phyloP scores from a whole-genome alignment of 2,329 filamentous ascomycete genomes.

The Colletotrichum sp. region DNA sequence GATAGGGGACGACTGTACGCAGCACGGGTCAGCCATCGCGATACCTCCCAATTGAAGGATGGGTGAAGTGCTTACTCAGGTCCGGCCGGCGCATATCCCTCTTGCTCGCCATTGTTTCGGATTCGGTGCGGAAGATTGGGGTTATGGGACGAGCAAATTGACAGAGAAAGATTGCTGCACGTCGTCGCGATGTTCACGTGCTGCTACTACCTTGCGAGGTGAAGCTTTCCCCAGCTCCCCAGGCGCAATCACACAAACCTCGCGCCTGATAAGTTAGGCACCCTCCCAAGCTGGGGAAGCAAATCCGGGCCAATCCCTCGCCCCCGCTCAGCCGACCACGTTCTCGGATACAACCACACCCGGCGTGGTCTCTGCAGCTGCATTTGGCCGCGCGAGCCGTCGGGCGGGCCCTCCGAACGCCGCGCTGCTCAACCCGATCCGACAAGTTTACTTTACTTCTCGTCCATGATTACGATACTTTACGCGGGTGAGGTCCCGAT shows the following conservation, averaged over 20 bases:
- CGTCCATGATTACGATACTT: neutral
- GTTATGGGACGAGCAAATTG: neutral
- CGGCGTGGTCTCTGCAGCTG: neutral
- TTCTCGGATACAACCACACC: neutral
- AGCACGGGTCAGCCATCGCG: neutral
- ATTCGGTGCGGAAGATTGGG: neutral
- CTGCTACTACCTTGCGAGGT: neutral
- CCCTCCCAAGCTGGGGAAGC: neutral
- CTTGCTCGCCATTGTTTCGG: conserved; percentile 63
- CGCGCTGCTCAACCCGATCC: conserved; percentile 7
- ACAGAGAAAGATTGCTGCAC: neutral
- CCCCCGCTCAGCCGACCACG: neutral
- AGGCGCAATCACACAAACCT: neutral
- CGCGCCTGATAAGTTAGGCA: neutral
- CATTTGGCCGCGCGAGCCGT: neutral
- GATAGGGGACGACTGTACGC: conserved; percentile 81
- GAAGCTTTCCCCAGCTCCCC: conserved; percentile 16
- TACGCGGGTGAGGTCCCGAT: neutral
- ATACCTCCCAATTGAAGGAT: neutral
- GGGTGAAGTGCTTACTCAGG: conserved; percentile 61
- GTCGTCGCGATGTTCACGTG: neutral
- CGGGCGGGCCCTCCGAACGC: conserved; percentile 5
- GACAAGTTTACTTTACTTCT: neutral
- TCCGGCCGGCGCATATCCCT: conserved; percentile 80
- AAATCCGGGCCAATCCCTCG: neutral